These are phyloP conservation scores for Hypoxylon sp. DNA, from an alignment of 2,329 filamentous ascomycete genomes.

Conservation along the genomic window DNA sequence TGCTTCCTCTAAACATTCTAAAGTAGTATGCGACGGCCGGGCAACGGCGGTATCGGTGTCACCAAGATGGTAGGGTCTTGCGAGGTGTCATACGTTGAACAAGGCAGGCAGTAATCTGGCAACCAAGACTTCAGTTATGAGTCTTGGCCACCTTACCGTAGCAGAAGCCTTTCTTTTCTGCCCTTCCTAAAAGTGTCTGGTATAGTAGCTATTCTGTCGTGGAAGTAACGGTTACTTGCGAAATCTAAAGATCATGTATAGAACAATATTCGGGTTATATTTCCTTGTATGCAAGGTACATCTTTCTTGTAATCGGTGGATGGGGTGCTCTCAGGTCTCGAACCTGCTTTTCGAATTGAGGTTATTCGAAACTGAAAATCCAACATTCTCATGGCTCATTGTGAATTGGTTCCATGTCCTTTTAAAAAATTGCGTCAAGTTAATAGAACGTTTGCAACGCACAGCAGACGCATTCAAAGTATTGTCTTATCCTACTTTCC, in stretches of 20 bases:
- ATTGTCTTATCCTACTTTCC: too few relatives aligned
- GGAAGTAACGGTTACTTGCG: constrained; percentile 31
- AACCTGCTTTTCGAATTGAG: too few relatives aligned
- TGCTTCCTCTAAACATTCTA: too few relatives aligned
- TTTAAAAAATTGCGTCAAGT: too few relatives aligned
- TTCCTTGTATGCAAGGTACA: too few relatives aligned
- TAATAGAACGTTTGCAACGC: too few relatives aligned
- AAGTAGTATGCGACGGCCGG: constrained; percentile 6
- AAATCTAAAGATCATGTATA: constrained; percentile 20
- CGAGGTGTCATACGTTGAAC: constrained; percentile 29
- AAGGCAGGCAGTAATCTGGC: constrained; percentile 7
- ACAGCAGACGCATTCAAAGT: too few relatives aligned
- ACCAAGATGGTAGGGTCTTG: constrained; percentile 15
- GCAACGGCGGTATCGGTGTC: constrained; percentile 23
- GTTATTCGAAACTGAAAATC: too few relatives aligned
- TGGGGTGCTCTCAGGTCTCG: too few relatives aligned
- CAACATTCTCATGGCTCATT: too few relatives aligned
- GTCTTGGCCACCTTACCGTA: constrained; percentile 4
- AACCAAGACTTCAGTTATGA: constrained; percentile 11
- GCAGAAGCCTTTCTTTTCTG: neutral
- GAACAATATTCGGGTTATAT: constrained; percentile 1
- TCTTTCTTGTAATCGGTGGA: too few relatives aligned
- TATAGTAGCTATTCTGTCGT: constrained; percentile 17
- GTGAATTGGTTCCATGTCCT: too few relatives aligned
- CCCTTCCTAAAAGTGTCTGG: neutral